Evolutionary conservation across 768 basidiomycete genomes (phyloP).

Genomic region (Pleurotus cornucopiae): DNA sequence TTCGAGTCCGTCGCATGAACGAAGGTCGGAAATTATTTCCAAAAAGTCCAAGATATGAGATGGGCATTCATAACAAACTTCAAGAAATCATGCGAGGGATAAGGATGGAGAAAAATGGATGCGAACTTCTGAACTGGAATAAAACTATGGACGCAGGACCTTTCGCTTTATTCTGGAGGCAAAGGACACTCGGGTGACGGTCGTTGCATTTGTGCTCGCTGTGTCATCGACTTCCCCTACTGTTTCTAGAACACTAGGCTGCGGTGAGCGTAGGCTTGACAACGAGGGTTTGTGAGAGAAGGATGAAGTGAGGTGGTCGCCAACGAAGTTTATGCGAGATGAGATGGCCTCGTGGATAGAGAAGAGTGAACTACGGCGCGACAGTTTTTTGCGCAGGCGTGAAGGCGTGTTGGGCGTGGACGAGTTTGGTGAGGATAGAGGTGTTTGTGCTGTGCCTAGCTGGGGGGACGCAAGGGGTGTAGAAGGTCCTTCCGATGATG

Average conservation of each 20-base stretch:
- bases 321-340: neutral
- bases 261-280: neutral
- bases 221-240: slow-evolving; percentile 1
- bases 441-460: neutral
- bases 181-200: neutral
- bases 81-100: too few species aligned
- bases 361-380: slow-evolving; percentile 5
- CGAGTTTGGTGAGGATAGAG: neutral
- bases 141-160: neutral
- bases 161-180: slow-evolving; percentile 5
- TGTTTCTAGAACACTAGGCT: neutral
- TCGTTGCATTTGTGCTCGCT: neutral
- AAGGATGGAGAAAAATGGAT: too few species aligned
- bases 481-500: neutral
- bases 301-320: neutral
- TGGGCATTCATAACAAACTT: too few species aligned
- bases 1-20: too few species aligned
- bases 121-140: too few species aligned
- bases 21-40: too few species aligned
- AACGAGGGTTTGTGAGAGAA: slow-evolving; percentile 4
- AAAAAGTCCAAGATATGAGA: too few species aligned
- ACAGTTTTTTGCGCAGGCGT: neutral
- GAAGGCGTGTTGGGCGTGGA: neutral
- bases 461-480: neutral
- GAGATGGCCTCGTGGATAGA: slow-evolving; percentile 5